Base-by-base conservation (phyloP, 1,284 basidiomycete species). In the Ustilago trichophora region DNA sequence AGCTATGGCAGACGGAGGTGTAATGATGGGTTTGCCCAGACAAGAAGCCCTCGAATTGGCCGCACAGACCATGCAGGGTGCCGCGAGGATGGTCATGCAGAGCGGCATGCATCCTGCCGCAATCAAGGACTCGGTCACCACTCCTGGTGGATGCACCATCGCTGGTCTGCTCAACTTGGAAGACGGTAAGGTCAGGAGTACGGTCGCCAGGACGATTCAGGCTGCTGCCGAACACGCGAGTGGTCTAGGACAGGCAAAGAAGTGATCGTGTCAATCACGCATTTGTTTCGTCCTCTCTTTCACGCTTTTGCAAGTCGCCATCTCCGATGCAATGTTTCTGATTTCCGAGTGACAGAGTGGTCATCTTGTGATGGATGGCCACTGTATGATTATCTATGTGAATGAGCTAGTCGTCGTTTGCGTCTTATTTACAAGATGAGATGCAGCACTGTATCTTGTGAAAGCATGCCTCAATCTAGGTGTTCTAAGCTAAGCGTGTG, bases 11-110 rank as follows among this genome's bases (percentile, higher is more conserved):
- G 96, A 98, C 82, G 96, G 96, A 27, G 96, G 93, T 26, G 96
- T 98, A 34, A 98, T 99, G 96, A 98, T 98, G 96, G 96, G 96
- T 24, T 84, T 99, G 40, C 96, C 96, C 3, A 86, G 96, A 60
- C 87, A 89, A 0, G 95, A 98, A 82, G 94, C 96, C 5, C 83
- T 98, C 32, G 96, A 98, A 81, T 84, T 98, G 47, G 95, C 96
- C 38, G 90, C 95, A 43, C 96, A 99, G 83, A 94, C 93, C 16
- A 85, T 99, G 76, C 95, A 98, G 85, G 96, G 96, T 22, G 91
- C 96, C 0, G 96, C 95, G 27, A 87, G 95, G 26, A 98, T 98
- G 96, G 89, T 91, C 2, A 85, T 98, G 3, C 90, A 93, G 77
- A 87, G 87, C 1, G 91, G 90, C 7, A 85, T 88, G 25, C 96